Percentiles rank a stretch among this genome's conserved stretches.
These are phyloP conservation scores for Dipteronia sinensis DNA, from an alignment of 345 rosid genomes.

Conservation along the genomic window DNA sequence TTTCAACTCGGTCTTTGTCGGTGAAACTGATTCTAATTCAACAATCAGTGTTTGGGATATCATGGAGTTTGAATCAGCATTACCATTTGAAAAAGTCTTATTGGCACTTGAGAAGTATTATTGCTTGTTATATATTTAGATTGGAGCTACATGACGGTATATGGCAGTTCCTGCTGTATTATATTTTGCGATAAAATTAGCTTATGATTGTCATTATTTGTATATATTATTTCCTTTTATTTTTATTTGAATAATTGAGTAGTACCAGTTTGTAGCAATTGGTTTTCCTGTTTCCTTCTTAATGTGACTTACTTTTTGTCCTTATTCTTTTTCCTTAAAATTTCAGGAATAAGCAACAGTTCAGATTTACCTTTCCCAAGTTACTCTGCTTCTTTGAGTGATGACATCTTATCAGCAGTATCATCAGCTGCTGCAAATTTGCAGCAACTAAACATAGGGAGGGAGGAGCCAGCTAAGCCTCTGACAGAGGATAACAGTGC, in stretches of 20 bases:
- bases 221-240: too few species aligned
- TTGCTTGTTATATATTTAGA: not conserved
- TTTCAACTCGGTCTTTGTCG: not conserved
- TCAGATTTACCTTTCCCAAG: constrained; percentile 18
- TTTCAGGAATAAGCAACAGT: constrained; percentile 20
- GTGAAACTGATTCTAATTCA: not conserved
- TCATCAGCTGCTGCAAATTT: constrained; percentile 31
- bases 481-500: constrained; percentile 24
- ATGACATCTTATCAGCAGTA: constrained; percentile 21
- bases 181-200: not conserved
- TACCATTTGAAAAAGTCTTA: not conserved
- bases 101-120: not conserved
- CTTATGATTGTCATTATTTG: not conserved
- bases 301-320: not conserved
- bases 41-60: not conserved
- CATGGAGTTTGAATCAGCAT: not conserved
- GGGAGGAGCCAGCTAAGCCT: constrained; percentile 20
- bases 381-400: constrained; percentile 20
- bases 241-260: constrained; percentile 1
- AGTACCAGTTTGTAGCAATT: not conserved
- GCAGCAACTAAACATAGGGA: constrained; percentile 35
- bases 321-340: constrained; percentile 1
- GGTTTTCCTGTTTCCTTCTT: not conserved
- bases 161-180: not conserved
- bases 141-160: not conserved